Base-by-base conservation (phyloP, 306 rosid genomes). In the Herpetospermum pedunculosum region DNA sequence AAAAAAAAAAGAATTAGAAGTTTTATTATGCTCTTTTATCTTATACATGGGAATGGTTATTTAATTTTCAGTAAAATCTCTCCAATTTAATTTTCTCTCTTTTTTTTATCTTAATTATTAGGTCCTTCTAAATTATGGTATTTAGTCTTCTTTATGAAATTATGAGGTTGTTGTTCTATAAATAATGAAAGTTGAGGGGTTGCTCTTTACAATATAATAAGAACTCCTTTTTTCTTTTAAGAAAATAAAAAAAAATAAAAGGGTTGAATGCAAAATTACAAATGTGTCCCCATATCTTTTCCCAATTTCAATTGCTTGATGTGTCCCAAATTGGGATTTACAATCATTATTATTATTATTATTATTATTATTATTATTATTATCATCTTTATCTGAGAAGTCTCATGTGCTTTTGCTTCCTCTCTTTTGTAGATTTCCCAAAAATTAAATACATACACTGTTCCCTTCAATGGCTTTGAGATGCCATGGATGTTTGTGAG, bases 31-130 rank as follows among this genome's bases (percentile, higher is more conserved):
- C 59, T 73, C 65, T 75, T n/a, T n/a, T 72, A 80, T 81, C 81
- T 72, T 60, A 87, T 85, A 91, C 90, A 68, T 78, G 86, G 79
- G 82, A 82, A 84, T 81, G 84, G 77, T 78, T 79, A 1, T 83
- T 37, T 7, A 14, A 11, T 70, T 83, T 73, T 69, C 41, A 70
- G 26, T 70, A 2, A 43, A 46, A 70, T 70, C 74, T 70, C 54
- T 8, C 49, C 64, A 18, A 18, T 74, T 63, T 76, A 73, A 70
- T 40, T 67, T 30, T 9, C 19, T 11, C 1, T 58, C 41, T 44
- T n/a, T 73, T 35, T 28, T 12, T 57, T 16, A 5, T 48, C 6
- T 52, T 0, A 11, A 13, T 40, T 38, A 40, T 68, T 63, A 63
- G 70, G 26, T 19, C 19, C 15, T 23, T 54, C 34, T 41, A 41